Base-by-base conservation (phyloP, 345 rosid genomes). In the Salix exigua region DNA sequence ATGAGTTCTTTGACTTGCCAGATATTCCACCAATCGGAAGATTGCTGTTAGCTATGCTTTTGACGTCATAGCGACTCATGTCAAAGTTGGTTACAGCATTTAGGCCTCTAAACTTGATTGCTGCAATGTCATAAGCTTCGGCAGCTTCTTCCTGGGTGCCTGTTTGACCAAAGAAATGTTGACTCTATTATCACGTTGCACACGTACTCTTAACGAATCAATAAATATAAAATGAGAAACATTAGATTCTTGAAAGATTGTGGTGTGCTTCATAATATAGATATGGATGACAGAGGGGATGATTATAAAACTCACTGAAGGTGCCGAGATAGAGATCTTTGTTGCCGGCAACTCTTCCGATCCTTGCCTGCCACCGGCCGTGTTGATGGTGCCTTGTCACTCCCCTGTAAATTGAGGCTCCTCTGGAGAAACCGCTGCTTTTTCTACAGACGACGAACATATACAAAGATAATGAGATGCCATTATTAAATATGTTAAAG, bases 301-400 rank as follows among this genome's bases (percentile, higher is more conserved):
- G 40, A 18, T 28, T 40, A 19, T 6, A 5, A 33, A 65, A 86
- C 95, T 87, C 82, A 94, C 99, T 89, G 75, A 93, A 95, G 55
- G 99, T 95, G 82, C 99, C 99, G 4, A 95, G 98, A 75, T 95
- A 95, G 70, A 95, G 98, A 83, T 95, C 99, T 78, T 93, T 95
- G 86, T 95, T 95, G 73, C 99, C 99, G 0, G 99, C 99, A 42
- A 95, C 99, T 83, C 99, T 87, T 13, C 99, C 99, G 0, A 95
- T 95, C 72, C 99, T 89, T 42, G 99, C 99, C 78, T 95, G 99
- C 98, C 99, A 95, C 72, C 99, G 78, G 73, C 99, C 98, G 68
- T 95, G 99, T 82, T 95, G 99, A 88, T 95, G 98, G 74, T 95
- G 99, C 85, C 98, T 89, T 6, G 99, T 95, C 44, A 95, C 99